A percentile compares a stretch with the other conserved stretches of the same genome.
Conservation (phyloP, 2,329 filamentous ascomycete species). For the Emmonsiellopsis sp. region DNA sequence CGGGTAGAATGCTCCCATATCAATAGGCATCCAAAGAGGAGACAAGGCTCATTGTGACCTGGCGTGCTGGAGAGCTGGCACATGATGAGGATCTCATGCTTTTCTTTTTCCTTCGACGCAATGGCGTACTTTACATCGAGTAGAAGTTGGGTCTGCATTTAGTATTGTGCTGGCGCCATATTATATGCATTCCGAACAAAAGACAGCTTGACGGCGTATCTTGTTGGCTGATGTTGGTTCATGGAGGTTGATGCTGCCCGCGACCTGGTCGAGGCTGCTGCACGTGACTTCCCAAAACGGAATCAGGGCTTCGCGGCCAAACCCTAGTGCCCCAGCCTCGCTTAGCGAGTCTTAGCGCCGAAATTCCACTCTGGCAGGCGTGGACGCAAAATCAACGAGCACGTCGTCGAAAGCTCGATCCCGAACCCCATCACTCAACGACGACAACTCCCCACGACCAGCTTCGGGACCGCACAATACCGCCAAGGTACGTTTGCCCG, state of each 20-base stretch:
- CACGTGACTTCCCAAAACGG: not conserved
- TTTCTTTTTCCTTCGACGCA: no score
- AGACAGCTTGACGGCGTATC: no score
- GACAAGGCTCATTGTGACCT: no score
- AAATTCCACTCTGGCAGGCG: conserved; percentile 2
- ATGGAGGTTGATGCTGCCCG: not conserved
- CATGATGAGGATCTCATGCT: no score
- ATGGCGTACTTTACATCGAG: no score
- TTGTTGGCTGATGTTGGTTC: not conserved
- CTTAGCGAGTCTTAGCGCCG: conserved; percentile 8
- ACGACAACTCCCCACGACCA: conserved; percentile 33
- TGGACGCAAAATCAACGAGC: not conserved
- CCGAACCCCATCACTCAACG: conserved; percentile 25
- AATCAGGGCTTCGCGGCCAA: not conserved
- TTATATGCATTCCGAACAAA: no score
- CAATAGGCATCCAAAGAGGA: no score
- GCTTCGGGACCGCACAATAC: conserved; percentile 31
- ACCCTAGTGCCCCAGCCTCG: conserved; percentile 1
- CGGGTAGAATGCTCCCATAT: no score
- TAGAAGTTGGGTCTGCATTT: no score
- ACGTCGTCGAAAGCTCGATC: conserved; percentile 4
- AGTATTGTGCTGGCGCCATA: no score
- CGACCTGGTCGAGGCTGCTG: not conserved
- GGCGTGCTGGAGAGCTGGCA: no score
- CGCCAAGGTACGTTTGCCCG: conserved; percentile 32